Evolutionary conservation across 768 basidiomycete genomes (phyloP).

Genomic region (Hypholoma fasciculare): DNA sequence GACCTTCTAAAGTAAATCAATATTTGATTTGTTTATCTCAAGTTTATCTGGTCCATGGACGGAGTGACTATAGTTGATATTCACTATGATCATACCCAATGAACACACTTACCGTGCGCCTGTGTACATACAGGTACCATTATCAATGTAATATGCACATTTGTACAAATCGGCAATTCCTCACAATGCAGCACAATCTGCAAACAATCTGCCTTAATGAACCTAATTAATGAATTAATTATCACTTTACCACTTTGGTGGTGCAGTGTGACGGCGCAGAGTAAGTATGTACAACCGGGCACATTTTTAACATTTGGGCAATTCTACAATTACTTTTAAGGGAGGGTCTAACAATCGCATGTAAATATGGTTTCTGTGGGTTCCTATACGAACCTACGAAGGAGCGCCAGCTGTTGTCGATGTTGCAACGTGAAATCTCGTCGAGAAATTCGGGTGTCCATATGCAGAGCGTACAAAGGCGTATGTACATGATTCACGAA

Average conservation of each 20-base stretch:
- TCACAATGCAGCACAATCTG: not conserved
- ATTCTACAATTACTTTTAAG: not conserved
- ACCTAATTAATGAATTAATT: not conserved
- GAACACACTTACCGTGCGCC: not conserved
- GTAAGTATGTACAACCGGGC: no score
- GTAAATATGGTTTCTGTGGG: no score
- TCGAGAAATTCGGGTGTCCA: not conserved
- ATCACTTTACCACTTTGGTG: not conserved
- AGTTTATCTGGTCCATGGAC: not conserved
- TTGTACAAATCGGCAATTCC: not conserved
- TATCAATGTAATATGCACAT: not conserved
- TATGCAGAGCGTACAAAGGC: not conserved
- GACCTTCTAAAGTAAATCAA: conserved; percentile 40
- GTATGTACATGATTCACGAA: no score
- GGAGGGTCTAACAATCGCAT: no score
- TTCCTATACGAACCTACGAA: not conserved
- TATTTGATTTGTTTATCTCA: not conserved
- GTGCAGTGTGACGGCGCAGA: not conserved
- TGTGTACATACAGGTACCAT: not conserved
- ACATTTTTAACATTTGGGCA: not conserved
- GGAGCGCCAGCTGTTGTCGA: not conserved
- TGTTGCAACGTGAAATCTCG: not conserved
- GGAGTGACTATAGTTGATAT: no score
- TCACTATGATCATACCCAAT: no score
- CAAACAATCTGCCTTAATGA: not conserved